Evolutionary conservation across 2,329 filamentous ascomycete species (phyloP).

Genomic region (Arthrobotrys iridis): DNA sequence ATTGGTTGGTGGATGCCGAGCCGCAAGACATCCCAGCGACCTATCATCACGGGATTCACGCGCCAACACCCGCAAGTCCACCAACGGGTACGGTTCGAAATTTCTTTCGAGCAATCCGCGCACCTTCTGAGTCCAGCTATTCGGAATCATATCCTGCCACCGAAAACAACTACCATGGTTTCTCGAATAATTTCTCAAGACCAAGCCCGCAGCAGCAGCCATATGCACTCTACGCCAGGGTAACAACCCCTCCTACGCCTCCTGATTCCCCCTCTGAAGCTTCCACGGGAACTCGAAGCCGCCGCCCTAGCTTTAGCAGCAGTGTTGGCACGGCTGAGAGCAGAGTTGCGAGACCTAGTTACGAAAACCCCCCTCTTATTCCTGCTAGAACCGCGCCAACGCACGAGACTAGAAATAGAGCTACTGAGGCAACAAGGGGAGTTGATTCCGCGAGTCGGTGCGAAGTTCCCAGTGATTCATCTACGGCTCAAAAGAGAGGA

Average conservation of each 20-base stretch:
- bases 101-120: constrained; percentile 33
- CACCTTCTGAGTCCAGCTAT: constrained; percentile 23
- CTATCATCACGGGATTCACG: constrained; percentile 19
- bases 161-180: constrained; percentile 3
- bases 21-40: neutral
- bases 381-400: neutral
- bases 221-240: constrained; percentile 19
- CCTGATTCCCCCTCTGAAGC: constrained; percentile 43
- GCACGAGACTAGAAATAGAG: constrained; percentile 6
- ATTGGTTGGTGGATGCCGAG: constrained; percentile 34
- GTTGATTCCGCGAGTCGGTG: neutral
- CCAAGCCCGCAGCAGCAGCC: constrained; percentile 17
- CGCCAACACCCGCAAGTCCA: constrained; percentile 7
- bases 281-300: constrained; percentile 14
- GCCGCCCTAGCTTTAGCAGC: constrained; percentile 29
- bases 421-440: neutral
- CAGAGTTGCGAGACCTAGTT: constrained; percentile 5
- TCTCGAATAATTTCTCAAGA: constrained; percentile 34
- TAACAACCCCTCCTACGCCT: constrained; percentile 31
- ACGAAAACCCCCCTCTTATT: constrained; percentile 10
- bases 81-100: constrained; percentile 11
- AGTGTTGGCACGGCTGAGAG: constrained; percentile 16
- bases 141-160: constrained; percentile 12
- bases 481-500: constrained; percentile 4
- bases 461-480: constrained; percentile 1